Evolutionary conservation across 2,329 filamentous ascomycete species (phyloP), one percentile per base, ranked within the genome.

Genomic region (Zymoseptoria brevis): DNA sequence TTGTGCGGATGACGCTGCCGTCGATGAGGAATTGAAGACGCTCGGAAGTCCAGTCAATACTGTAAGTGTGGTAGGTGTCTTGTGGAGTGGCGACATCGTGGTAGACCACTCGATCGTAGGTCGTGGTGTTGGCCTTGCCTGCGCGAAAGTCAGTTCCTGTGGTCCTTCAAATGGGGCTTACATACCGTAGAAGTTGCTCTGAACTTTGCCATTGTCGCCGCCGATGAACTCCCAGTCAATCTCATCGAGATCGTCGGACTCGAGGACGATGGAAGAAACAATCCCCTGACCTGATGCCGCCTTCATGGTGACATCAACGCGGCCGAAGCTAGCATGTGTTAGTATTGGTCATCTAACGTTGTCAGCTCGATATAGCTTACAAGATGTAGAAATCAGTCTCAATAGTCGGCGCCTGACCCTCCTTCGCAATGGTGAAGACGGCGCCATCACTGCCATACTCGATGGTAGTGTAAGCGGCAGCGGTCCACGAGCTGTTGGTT

Each of bases 161-260:
- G 4, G 4, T 45, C n/a, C 4, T 45, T 7, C 13, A 13, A n/a
- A 1, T 16, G 4, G 16, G 60, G 64, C n/a, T 45, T 16, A 50
- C n/a, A 11, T 8, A 50, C 56, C 70, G 75, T 88, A 89, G 75
- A 87, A 93, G 77, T 93, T 92, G 66, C 83, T 87, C 67, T 88
- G 81, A 8, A 83, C 87, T 35, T 80, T 74, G 19, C 78, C 81
- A 60, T 76, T 73, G 68, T 89, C 84, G 57, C 80, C 80, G 52
- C 89, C 89, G 55, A 90, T 79, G 71, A 89, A 89, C 71, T 93
- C 89, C 84, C 89, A 94, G 71, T 96, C 90, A 48, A 96, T 86
- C 75, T 95, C 90, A 72, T 95, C 90, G 8, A 93, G 80, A 67
- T 90, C 86, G 65, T 93, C 87, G 57, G 87, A 92, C 67, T 93